Evolutionary conservation across 1,284 basidiomycete species (phyloP), one percentile per base, ranked within the genome.

Genomic region (Leucoagaricus sp.): DNA sequence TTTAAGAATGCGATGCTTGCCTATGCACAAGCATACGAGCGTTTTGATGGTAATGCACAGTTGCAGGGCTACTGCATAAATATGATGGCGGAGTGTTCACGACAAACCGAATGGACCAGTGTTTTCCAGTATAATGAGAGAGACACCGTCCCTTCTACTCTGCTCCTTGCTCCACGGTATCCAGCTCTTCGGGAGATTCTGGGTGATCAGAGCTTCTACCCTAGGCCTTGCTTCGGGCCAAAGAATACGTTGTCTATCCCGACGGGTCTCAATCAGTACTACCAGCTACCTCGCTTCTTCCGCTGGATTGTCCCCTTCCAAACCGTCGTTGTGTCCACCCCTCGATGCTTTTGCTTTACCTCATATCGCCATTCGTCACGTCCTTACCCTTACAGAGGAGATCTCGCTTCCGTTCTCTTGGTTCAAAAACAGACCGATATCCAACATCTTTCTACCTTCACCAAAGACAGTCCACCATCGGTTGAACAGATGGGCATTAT

Each of bases 401-500:
- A 72, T 72, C 1, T 83, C 84, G 0, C 74, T 86, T 6, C 65
- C 70, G 3, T 42, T 59, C 4, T 59, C 71, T 3, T 86, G 82
- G 83, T 85, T 86, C 65, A 60, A 57, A 0, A 65, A 68, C 29
- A 74, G 72, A 41, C 58, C 64, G 8, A 73, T 84, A 45, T 70
- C 69, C n/a, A 81, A 86, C 63, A 82, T 82, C 1, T 82, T 77
- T 68, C 72, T 86, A 26, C 82, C 84, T 68, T 87, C 10, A 72
- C 75, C 13, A 84, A 86, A 65, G 80, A 73, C 56, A 65, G 75
- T 29, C 75, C 82, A 7, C 84, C 83, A 8, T 80, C 79, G 0
- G 71, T 85, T 49, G 83, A 84, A 65, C 82, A 85, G 61, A 81
- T 85, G 78, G 82, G 84, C 63, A 63, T 82, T 38, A 71, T 85